These are phyloP conservation scores for Metschnikowia vanudenii DNA, from an alignment of 805 yeast genomes.

Conservation along the genomic window DNA sequence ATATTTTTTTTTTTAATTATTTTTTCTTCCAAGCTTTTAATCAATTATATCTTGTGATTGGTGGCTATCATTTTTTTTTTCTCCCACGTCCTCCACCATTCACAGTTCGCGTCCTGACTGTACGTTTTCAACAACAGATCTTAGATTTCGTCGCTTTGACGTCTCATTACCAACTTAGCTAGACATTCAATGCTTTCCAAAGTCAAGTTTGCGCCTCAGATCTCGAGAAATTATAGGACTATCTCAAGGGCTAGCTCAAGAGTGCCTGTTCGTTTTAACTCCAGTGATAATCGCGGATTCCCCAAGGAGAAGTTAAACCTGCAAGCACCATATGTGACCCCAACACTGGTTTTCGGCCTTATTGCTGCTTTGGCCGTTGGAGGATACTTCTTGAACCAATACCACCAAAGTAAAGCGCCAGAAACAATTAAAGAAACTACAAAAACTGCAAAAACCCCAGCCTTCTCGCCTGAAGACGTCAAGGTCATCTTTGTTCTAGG, in stretches of 20 bases:
- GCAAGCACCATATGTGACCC: conserved; percentile 9
- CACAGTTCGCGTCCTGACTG: conserved; percentile 2
- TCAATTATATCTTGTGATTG: no score
- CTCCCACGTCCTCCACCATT: no score
- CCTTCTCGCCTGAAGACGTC: conserved; percentile 63
- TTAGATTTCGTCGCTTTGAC: not conserved
- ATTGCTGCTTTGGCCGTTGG: conserved; percentile 9
- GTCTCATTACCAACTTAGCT: not conserved
- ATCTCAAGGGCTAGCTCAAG: not conserved
- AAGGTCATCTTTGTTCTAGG: conserved; percentile 89
- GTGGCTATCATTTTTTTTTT: no score
- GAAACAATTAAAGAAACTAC: conserved; percentile 31
- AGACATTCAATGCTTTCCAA: conserved; percentile 8
- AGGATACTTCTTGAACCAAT: conserved; percentile 6
- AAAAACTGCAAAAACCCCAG: conserved; percentile 30
- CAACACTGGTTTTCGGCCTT: conserved; percentile 10
- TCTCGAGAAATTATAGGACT: not conserved
- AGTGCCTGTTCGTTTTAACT: conserved; percentile 4
- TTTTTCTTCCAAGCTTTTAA: no score
- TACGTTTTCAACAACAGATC: conserved; percentile 3
- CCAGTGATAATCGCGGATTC: conserved; percentile 5
- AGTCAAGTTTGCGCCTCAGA: conserved; percentile 1
- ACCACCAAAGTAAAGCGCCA: conserved; percentile 6
- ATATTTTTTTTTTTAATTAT: no score
- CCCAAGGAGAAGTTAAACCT: conserved; percentile 5